These are phyloP conservation scores for Salix caprea DNA, from an alignment of 345 rosid genomes.

Conservation along the genomic window DNA sequence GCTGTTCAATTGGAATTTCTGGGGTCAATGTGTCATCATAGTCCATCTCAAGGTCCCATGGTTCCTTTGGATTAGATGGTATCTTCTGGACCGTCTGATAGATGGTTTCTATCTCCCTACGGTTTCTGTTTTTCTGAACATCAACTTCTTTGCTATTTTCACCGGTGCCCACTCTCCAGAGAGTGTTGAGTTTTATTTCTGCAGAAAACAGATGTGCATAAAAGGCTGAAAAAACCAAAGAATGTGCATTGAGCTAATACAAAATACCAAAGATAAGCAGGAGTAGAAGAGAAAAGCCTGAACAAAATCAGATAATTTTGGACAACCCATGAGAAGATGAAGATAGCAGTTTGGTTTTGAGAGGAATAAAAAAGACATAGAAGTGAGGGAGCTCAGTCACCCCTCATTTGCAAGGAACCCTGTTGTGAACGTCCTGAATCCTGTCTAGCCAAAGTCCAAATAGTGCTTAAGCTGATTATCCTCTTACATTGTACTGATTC, in stretches of 20 bases:
- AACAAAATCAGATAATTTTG: not conserved
- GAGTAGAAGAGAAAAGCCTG: not conserved
- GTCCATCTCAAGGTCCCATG: constrained; percentile 97
- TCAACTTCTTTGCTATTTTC: constrained; percentile 91
- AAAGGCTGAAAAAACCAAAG: constrained; percentile 22
- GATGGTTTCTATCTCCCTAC: constrained; percentile 74
- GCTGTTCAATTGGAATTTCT: constrained; percentile 77
- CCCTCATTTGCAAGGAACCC: not conserved
- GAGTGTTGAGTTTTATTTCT: constrained; percentile 53
- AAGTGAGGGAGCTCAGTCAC: not conserved
- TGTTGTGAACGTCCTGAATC: not conserved
- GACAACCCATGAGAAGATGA: not conserved
- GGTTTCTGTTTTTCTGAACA: constrained; percentile 73
- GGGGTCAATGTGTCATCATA: constrained; percentile 85
- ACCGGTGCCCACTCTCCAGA: constrained; percentile 77
- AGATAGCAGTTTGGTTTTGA: not conserved
- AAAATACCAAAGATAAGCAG: not conserved
- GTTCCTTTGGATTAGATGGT: constrained; percentile 85
- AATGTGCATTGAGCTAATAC: constrained; percentile 5
- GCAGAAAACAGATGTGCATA: constrained; percentile 40
- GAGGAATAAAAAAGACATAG: not conserved
- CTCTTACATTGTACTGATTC: not conserved
- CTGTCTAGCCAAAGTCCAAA: not conserved
- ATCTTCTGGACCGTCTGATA: constrained; percentile 51
- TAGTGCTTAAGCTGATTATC: not conserved